Base-by-base conservation (phyloP, 2,329 filamentous ascomycete species). In the Diplodia mutila region DNA sequence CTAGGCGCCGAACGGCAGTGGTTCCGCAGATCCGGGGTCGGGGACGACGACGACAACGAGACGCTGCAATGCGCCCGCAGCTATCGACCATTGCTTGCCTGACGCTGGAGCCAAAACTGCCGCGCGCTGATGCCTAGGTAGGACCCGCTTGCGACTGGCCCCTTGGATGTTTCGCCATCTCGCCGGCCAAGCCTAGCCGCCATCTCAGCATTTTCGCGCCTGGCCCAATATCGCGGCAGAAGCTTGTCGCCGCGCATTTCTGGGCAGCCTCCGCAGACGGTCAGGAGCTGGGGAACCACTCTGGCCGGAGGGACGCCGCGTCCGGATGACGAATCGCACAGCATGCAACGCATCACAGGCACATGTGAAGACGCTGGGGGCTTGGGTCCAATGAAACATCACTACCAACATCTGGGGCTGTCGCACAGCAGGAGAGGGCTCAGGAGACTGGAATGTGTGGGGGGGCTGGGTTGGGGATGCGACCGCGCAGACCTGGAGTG, bases 371-470 rank as follows among this genome's bases (percentile, higher is more conserved):
- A 51, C 59, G 42, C 46, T 29, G 46, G 59, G 59, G 59, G 14
- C 16, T 9, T 27, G n/a, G 59, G 42, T 23, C 59, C 59, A 63
- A 63, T 63, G 25, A 63, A 63, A 63, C 59, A 32, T 63, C 27
- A 63, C 59, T 29, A 48, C 57, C 57, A 61, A 32, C 29, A 18
- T 25, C 49, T 51, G 21, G 25, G 61, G 48, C 49, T 25, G 61
- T 65, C 49, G 61, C 61, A 65, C 61, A 14, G 49, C 61, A 65
- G 61, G 61, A 54, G 61, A 52, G 61, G 61, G 61, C 48, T 64
- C 32, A 64, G 34, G 61, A 48, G 51, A 65, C 42, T 27, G 61
- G 61, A 65, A 65, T 54, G 61, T 23, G 9, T 14, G 23, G 23
- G 39, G 39, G 14, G 53, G 29, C 32, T n/a, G 49, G 53, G 27